Conservation (phyloP, 495 filamentous ascomycete genomes). For the Chaetomium fimeti region DNA sequence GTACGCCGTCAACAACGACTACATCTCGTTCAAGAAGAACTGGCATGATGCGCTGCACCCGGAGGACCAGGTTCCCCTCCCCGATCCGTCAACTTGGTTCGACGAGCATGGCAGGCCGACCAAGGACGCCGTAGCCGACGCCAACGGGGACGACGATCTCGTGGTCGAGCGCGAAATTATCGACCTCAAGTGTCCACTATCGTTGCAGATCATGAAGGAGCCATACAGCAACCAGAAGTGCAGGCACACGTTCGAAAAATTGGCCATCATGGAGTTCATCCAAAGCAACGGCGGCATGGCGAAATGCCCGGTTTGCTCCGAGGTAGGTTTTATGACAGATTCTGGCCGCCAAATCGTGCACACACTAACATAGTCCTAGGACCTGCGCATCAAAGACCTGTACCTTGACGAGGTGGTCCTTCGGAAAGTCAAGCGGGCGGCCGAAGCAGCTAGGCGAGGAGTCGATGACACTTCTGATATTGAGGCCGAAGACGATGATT, state of each 20-base stretch:
- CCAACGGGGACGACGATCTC: constrained; percentile 67
- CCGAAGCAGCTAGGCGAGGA: constrained; percentile 30
- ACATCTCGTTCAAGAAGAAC: constrained; percentile 71
- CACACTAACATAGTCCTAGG: constrained; percentile 29
- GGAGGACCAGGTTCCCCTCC: constrained; percentile 61
- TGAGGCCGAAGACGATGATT: constrained; percentile 30
- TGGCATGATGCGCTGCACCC: constrained; percentile 74
- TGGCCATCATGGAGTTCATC: constrained; percentile 68
- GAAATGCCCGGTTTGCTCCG: constrained; percentile 46
- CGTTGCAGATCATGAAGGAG: constrained; percentile 66
- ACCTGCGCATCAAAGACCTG: constrained; percentile 39
- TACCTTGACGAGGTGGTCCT: constrained; percentile 44
- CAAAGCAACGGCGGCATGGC: constrained; percentile 33
- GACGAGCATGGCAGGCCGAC: constrained; percentile 48
- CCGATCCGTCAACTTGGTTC: constrained; percentile 74
- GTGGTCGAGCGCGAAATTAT: constrained; percentile 66
- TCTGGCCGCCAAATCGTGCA: not conserved
- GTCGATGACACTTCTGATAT: constrained; percentile 33
- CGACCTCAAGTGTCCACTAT: constrained; percentile 78
- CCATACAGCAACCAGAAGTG: constrained; percentile 76
- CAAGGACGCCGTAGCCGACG: constrained; percentile 34
- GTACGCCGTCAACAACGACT: constrained; percentile 78
- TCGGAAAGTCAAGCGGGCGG: constrained; percentile 44
- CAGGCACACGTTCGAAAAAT: constrained; percentile 77
- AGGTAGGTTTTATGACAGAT: constrained; percentile 33